Percentiles rank a stretch among this genome's conserved stretches.
These are phyloP conservation scores for Intubia oerlemansii DNA, from an alignment of 2,329 filamentous ascomycete species.

Conservation along the genomic window DNA sequence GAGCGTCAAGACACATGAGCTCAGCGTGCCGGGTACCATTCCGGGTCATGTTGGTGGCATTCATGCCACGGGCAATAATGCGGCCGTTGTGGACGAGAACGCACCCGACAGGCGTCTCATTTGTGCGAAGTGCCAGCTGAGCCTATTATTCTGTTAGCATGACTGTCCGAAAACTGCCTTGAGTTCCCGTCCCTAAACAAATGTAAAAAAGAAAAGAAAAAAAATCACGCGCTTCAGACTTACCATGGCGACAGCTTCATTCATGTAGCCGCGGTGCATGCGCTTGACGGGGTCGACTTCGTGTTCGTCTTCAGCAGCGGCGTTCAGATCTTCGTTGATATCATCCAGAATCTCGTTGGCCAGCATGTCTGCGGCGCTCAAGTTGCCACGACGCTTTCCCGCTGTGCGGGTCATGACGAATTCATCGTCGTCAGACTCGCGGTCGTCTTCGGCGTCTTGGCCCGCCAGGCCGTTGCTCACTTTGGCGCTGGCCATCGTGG, in stretches of 20 bases:
- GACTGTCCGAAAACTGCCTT: too few species aligned
- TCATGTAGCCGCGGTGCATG: constrained; percentile 46
- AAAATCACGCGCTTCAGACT: too few species aligned
- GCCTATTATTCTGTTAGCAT: too few species aligned
- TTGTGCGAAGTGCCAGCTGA: constrained; percentile 59
- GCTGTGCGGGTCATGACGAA: constrained; percentile 9
- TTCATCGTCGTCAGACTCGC: constrained; percentile 5
- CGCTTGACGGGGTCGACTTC: constrained; percentile 13
- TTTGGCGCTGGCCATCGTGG: constrained; percentile 4
- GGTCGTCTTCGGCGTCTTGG: constrained; percentile 5
- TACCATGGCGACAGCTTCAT: constrained; percentile 74
- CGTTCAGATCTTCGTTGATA: constrained; percentile 11
- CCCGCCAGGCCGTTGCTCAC: constrained; percentile 1
- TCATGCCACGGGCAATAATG: constrained; percentile 82
- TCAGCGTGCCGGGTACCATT: constrained; percentile 91
- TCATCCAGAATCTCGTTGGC: constrained; percentile 9
- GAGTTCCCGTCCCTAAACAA: too few species aligned
- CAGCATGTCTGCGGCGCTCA: constrained; percentile 8
- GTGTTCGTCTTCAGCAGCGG: constrained; percentile 6
- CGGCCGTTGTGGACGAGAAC: constrained; percentile 65
- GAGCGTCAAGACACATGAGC: constrained; percentile 58
- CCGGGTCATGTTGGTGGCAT: constrained; percentile 80
- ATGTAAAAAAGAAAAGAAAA: constrained; percentile 1
- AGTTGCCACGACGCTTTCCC: constrained; percentile 8
- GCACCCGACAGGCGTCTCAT: constrained; percentile 93